phyloP scores from a whole-genome alignment of 1,284 basidiomycete genomes.

The Leccinum insolens region DNA sequence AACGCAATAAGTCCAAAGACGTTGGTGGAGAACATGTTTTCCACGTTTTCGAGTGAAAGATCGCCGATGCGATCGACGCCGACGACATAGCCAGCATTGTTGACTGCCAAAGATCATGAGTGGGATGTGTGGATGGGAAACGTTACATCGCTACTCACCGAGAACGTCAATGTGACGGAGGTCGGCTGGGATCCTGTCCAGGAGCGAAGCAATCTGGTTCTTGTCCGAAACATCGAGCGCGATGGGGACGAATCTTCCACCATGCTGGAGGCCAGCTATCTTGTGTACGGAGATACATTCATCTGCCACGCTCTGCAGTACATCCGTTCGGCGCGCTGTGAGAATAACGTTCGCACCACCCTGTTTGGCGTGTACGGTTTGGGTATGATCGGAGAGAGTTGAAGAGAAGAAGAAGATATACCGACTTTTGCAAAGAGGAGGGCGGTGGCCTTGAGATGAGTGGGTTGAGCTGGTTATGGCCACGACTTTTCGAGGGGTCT shows the following conservation, averaged over 20 bases:
- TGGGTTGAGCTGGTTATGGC: slow-evolving; percentile 3
- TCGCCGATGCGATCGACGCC: slow-evolving; percentile 84
- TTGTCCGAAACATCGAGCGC: slow-evolving; percentile 79
- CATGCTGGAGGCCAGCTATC: slow-evolving; percentile 68
- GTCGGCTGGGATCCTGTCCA: slow-evolving; percentile 68
- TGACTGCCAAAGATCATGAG: slow-evolving; percentile 50
- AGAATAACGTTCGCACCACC: slow-evolving; percentile 81
- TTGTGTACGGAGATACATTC: slow-evolving; percentile 72
- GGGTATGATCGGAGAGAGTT: slow-evolving; percentile 1
- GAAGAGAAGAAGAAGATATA: slow-evolving; percentile 5
- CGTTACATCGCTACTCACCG: slow-evolving; percentile 44
- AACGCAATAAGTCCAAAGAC: slow-evolving; percentile 87
- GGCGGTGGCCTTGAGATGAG: slow-evolving; percentile 67
- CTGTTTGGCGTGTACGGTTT: slow-evolving; percentile 37
- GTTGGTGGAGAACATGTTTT: slow-evolving; percentile 93
- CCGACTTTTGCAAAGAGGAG: slow-evolving; percentile 80
- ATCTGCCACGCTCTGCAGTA: slow-evolving; percentile 63
- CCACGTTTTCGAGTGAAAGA: slow-evolving; percentile 75
- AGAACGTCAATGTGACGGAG: slow-evolving; percentile 75
- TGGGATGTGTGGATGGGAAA: background rate
- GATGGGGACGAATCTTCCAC: slow-evolving; percentile 69
- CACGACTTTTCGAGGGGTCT: background rate
- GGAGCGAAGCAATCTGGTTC: slow-evolving; percentile 63
- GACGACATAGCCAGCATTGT: slow-evolving; percentile 87
- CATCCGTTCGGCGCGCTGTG: slow-evolving; percentile 68